Conservation (phyloP, 2,329 filamentous ascomycete species). For the Aphanoascus verrucosus region DNA sequence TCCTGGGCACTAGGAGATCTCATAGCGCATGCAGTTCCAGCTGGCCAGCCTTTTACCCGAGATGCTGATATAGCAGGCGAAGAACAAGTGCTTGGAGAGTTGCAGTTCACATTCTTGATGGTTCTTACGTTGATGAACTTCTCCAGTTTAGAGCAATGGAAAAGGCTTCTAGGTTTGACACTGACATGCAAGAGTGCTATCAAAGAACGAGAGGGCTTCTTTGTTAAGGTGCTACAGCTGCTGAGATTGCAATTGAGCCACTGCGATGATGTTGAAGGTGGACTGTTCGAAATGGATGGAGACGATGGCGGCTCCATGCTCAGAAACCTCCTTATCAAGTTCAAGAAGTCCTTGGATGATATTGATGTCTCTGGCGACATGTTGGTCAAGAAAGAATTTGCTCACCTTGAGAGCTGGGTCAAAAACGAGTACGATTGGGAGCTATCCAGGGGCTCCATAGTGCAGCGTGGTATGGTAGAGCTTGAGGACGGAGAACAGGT, state of each 20-base stretch:
- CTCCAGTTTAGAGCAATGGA: conserved; percentile 57
- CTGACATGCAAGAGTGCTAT: conserved; percentile 48
- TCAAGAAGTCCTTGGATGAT: conserved; percentile 40
- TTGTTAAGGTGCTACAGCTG: conserved; percentile 41
- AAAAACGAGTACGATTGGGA: conserved; percentile 49
- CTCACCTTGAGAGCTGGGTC: conserved; percentile 46
- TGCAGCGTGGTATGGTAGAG: conserved; percentile 48
- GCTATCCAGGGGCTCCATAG: conserved; percentile 41
- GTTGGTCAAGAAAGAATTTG: conserved; percentile 44
- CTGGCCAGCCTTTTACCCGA: conserved; percentile 24
- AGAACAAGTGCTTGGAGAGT: conserved; percentile 43
- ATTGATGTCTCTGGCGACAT: conserved; percentile 19
- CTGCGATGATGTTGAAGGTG: conserved; percentile 49
- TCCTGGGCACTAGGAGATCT: conserved; percentile 51
- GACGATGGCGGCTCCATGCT: conserved; percentile 45
- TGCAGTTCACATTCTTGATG: conserved; percentile 55
- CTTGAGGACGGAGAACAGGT: conserved; percentile 54
- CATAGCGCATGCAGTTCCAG: conserved; percentile 28
- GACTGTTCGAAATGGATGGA: conserved; percentile 48
- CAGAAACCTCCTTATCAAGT: conserved; percentile 42
- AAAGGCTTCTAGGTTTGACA: conserved; percentile 46
- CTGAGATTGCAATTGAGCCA: conserved; percentile 46
- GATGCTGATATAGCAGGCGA: conserved; percentile 23
- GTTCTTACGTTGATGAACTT: conserved; percentile 54
- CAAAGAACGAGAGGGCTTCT: conserved; percentile 39